These are phyloP conservation scores for Aspergillus quadrilineatus DNA, from an alignment of 2,329 filamentous ascomycete species.

Conservation along the genomic window DNA sequence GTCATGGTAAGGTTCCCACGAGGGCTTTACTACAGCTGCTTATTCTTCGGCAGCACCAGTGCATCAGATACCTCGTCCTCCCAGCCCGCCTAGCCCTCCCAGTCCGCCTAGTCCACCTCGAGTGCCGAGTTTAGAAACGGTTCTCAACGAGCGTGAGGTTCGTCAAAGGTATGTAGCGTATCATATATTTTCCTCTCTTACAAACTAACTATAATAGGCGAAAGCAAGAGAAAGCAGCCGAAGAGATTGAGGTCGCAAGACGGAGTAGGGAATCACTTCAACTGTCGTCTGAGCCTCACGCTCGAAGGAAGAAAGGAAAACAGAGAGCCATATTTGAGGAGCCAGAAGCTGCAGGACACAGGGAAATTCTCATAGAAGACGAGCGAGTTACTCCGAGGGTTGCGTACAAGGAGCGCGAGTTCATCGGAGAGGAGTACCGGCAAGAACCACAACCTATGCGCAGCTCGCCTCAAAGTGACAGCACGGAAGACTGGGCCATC, in stretches of 20 bases:
- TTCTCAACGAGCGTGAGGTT: constrained; percentile 57
- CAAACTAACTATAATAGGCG: constrained; percentile 9
- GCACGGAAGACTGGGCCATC: constrained; percentile 75
- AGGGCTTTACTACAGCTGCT: constrained; percentile 32
- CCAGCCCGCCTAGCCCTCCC: constrained; percentile 1
- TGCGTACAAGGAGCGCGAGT: constrained; percentile 43
- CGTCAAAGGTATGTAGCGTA: constrained; percentile 48
- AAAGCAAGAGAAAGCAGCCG: constrained; percentile 49
- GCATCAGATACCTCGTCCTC: constrained; percentile 4
- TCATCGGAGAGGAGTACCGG: constrained; percentile 59
- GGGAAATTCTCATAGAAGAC: constrained; percentile 24
- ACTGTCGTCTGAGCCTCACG: constrained; percentile 21
- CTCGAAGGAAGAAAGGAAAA: constrained; percentile 24
- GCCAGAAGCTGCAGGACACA: constrained; percentile 29
- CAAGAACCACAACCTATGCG: constrained; percentile 68
- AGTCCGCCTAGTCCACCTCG: constrained; percentile 28
- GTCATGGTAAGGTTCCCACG: background rate
- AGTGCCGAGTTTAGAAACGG: constrained; percentile 32
- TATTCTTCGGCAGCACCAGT: background rate
- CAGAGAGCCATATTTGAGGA: constrained; percentile 27
- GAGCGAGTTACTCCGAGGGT: constrained; percentile 10
- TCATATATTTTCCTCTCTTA: background rate
- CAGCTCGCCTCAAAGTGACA: constrained; percentile 46
- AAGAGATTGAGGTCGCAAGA: constrained; percentile 62
- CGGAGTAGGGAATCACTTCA: constrained; percentile 37